A percentile compares a stretch with the other conserved stretches of the same genome.
Conservation (phyloP, 805 yeast species). For the Candida cerambycidarum region DNA sequence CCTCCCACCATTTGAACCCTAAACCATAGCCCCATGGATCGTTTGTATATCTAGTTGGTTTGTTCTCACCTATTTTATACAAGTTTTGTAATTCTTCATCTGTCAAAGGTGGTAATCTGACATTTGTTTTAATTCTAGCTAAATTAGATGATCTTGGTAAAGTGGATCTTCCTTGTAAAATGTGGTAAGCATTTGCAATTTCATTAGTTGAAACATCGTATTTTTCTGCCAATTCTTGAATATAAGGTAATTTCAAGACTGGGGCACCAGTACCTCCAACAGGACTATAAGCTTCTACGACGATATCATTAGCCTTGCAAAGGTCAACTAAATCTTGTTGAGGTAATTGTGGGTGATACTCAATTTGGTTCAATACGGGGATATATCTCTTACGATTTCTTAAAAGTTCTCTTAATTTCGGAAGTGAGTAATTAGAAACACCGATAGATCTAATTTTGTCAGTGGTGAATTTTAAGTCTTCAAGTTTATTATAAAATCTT, state of each 20-base stretch:
- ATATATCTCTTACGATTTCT: slow-evolving; percentile 21
- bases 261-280: slow-evolving; percentile 70
- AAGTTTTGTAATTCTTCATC: slow-evolving; percentile 34
- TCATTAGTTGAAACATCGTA: slow-evolving; percentile 54
- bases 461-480: slow-evolving; percentile 26
- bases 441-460: slow-evolving; percentile 37
- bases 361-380: slow-evolving; percentile 37
- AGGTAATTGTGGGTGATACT: slow-evolving; percentile 37
- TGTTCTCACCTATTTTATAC: slow-evolving; percentile 27
- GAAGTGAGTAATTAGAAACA: slow-evolving; percentile 34
- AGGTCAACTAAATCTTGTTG: slow-evolving; percentile 42
- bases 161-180: slow-evolving; percentile 58
- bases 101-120: slow-evolving; percentile 34
- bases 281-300: slow-evolving; percentile 59
- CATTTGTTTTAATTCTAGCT: slow-evolving; percentile 53
- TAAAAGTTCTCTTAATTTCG: slow-evolving; percentile 27
- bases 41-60: slow-evolving; percentile 31
- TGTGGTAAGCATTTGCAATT: slow-evolving; percentile 60
- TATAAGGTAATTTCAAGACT: slow-evolving; percentile 49
- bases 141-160: slow-evolving; percentile 72
- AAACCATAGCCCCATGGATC: slow-evolving; percentile 39
- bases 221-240: slow-evolving; percentile 55
- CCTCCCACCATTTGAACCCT: slow-evolving; percentile 39
- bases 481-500: slow-evolving; percentile 29
- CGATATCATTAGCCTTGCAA: slow-evolving; percentile 35